A percentile compares a stretch with the other conserved stretches of the same genome.
phyloP scores from a whole-genome alignment of 345 rosid genomes.

The Aquilaria malaccensis region DNA sequence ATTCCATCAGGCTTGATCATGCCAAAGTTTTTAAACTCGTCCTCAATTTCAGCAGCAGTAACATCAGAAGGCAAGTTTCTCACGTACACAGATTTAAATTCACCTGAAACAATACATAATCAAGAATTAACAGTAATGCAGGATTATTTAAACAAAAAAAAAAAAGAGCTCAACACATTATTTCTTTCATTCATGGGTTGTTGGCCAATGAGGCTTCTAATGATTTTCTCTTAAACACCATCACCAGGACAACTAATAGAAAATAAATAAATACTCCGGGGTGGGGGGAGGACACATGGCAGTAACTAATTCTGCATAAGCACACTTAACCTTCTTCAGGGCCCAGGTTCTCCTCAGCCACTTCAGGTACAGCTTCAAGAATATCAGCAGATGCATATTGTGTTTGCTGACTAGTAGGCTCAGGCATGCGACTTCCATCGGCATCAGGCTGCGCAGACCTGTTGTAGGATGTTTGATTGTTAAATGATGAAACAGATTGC shows the following conservation, averaged over 20 bases:
- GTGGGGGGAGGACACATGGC: too few relatives aligned
- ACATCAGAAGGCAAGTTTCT: conserved; percentile 85
- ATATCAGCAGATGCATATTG: conserved; percentile 30
- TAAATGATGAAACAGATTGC: conserved; percentile 34
- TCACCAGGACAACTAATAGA: too few relatives aligned
- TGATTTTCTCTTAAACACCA: not conserved
- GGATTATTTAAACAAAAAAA: not conserved
- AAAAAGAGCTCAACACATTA: too few relatives aligned
- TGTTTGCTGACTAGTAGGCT: conserved; percentile 47
- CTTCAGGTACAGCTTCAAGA: conserved; percentile 44
- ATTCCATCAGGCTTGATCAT: conserved; percentile 85
- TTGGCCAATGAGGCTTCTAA: too few relatives aligned
- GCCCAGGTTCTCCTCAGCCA: conserved; percentile 38
- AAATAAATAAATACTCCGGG: too few relatives aligned
- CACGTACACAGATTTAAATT: conserved; percentile 85
- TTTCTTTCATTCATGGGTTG: too few relatives aligned
- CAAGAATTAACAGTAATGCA: conserved; percentile 16
- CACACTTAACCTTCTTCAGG: conserved; percentile 54
- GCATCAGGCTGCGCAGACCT: conserved; percentile 38
- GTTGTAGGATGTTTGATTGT: conserved; percentile 43
- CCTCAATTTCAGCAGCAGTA: conserved; percentile 73
- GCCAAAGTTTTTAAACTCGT: conserved; percentile 82
- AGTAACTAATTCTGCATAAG: not conserved
- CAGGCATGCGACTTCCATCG: conserved; percentile 50
- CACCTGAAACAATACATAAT: conserved; percentile 39